Base-by-base conservation (phyloP, 2,329 filamentous ascomycete species). In the Bipolaris sorokiniana region DNA sequence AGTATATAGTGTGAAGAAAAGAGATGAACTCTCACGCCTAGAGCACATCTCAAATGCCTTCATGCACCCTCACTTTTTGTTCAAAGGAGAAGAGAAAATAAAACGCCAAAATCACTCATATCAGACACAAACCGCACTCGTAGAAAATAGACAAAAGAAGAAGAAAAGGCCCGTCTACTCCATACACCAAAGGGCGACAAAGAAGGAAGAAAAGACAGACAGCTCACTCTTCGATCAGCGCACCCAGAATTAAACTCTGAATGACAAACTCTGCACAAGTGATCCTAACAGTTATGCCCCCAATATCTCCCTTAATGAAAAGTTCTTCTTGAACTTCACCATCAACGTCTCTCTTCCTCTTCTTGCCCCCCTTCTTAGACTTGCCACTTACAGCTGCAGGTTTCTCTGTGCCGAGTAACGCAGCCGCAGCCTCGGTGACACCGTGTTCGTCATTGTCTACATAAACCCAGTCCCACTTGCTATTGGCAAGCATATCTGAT, bases 241-340 rank as follows among this genome's bases (percentile, higher is more conserved):
- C 86, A 0, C 93, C 94, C 48, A 97, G 75, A 62, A 99, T 97
- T 57, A 98, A 80, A 75, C 92, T 97, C 81, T 99, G 94, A 53
- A 96, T 88, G 20, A 98, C 87, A 71, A 94, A 87, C 77, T 98
- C 94, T 73, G 96, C 89, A 54, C 88, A 89, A 50, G 96, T 84
- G 42, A 95, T 83, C 61, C 83, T 84, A 36, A 92, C 81, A 58
- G 77, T 83, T 66, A 83, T 81, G 11, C 82, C 79, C 41, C 78
- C 69, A 15, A 78, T 71, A 26, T 73, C 67, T 18, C 76, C 74
- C 63, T 67, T 59, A 48, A 68, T 47, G 36, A 75, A 22, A 3
- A 71, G 59, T 13, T 58, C 68, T 9, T 72, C 71, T 3, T 51
- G 38, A 18, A 64, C 62, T 6, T 63, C 69, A 13, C 46, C 55